Conservation (phyloP, 1,139 yeast species). For the Zygosaccharomyces sapae region DNA sequence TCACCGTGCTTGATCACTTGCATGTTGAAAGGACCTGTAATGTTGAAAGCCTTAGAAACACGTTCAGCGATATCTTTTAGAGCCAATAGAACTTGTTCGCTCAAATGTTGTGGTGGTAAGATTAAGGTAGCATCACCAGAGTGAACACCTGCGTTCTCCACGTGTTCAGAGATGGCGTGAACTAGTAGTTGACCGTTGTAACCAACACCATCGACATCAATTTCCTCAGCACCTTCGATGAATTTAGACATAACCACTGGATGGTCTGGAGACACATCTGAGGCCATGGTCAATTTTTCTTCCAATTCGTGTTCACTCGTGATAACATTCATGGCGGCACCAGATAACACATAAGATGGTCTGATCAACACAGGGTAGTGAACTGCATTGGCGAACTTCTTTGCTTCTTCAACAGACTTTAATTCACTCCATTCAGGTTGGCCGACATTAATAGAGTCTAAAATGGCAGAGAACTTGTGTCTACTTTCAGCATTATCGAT, state of each 20-base stretch:
- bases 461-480: conserved; percentile 91
- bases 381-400: conserved; percentile 75
- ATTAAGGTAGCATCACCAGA: conserved; percentile 97
- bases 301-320: conserved; percentile 73
- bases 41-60: conserved; percentile 91
- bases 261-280: conserved; percentile 89
- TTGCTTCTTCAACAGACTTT: conserved; percentile 81
- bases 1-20: conserved; percentile 78
- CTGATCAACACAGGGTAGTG: conserved; percentile 95
- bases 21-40: conserved; percentile 98
- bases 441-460: conserved; percentile 86
- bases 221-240: conserved; percentile 93
- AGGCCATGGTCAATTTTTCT: conserved; percentile 75
- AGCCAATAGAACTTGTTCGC: conserved; percentile 55
- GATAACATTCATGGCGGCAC: conserved; percentile 98
- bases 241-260: conserved; percentile 97
- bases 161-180: conserved; percentile 96
- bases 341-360: conserved; percentile 94
- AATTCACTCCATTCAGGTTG: conserved; percentile 98
- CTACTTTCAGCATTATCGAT: conserved; percentile 98
- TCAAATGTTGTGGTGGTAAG: conserved; percentile 79
- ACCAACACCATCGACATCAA: conserved; percentile 96
- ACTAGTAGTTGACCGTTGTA: conserved; percentile 79
- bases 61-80: conserved; percentile 80
- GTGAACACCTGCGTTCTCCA: conserved; percentile 97